Percentiles rank a stretch among this genome's conserved stretches.
Evolutionary conservation across 108 stramenopile species (phyloP).

Genomic region (Cyclotella kingstonii): DNA sequence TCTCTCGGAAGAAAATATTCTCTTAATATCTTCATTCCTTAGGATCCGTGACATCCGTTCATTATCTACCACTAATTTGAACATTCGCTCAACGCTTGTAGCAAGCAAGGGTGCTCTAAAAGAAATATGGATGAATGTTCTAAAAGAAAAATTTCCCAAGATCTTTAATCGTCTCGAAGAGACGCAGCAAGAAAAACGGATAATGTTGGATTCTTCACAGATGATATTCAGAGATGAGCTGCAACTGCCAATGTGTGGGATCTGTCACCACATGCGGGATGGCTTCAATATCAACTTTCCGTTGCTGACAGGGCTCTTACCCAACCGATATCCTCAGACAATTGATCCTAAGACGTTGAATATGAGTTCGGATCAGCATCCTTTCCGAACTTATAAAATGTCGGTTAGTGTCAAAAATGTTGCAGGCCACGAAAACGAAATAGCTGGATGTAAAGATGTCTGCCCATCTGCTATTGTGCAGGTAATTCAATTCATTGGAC

Average conservation of each 20-base stretch:
- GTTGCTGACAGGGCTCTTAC: constrained; percentile 9
- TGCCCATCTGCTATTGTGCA: neutral
- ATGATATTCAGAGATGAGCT: constrained; percentile 9
- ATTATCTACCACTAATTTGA: neutral
- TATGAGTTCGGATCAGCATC: neutral
- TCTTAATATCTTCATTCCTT: constrained; percentile 18
- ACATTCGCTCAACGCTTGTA: neutral
- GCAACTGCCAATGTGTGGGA: neutral
- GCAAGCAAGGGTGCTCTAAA: constrained; percentile 1
- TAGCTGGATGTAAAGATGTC: neutral
- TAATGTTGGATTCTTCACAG: neutral
- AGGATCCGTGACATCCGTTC: constrained; percentile 1
- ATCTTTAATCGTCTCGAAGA: neutral
- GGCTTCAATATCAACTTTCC: constrained; percentile 6
- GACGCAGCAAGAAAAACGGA: neutral
- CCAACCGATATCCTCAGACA: constrained; percentile 6
- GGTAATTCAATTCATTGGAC: constrained; percentile 55
- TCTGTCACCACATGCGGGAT: neutral
- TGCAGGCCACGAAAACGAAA: neutral
- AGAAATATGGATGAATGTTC: constrained; percentile 8
- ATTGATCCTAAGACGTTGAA: constrained; percentile 16
- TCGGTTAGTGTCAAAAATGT: neutral
- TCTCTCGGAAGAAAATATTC: constrained; percentile 15
- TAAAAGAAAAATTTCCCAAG: constrained; percentile 1
- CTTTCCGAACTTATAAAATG: neutral